Percentiles rank a stretch among this genome's conserved stretches.
phyloP scores from a whole-genome alignment of 176 grass and related monocot species.

The Eragrostis nindensis region DNA sequence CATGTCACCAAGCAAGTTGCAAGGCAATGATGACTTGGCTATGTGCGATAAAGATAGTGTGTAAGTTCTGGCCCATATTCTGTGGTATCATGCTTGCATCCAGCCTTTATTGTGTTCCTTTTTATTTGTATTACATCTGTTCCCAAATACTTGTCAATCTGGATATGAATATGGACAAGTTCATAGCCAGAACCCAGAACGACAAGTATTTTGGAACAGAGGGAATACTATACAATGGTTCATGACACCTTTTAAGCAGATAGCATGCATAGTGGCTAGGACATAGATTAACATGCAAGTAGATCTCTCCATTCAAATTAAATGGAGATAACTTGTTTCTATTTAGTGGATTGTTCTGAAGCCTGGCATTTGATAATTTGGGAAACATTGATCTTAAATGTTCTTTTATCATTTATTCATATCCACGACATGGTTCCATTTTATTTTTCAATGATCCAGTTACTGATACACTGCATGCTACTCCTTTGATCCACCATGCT shows the following conservation, averaged over 20 bases:
- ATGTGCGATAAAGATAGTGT: constrained; percentile 55
- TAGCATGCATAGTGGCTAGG: not conserved
- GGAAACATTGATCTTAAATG: not conserved
- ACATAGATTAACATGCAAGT: not conserved
- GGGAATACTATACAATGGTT: not conserved
- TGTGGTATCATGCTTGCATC: not conserved
- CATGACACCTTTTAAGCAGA: not conserved
- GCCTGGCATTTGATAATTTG: not conserved
- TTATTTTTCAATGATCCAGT: not conserved
- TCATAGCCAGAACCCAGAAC: no score
- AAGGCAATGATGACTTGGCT: constrained; percentile 49
- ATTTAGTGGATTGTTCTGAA: not conserved
- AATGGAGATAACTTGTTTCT: not conserved
- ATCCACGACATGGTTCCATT: not conserved
- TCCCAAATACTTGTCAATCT: no score
- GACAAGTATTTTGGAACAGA: no score
- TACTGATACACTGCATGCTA: not conserved
- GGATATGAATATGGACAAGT: no score
- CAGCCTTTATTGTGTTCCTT: constrained; percentile 9
- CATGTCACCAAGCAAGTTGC: constrained; percentile 77
- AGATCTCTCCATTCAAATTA: not conserved
- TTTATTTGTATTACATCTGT: not conserved
- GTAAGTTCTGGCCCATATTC: constrained; percentile 50
- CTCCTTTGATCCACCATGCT: not conserved
- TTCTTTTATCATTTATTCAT: not conserved